phyloP scores from a whole-genome alignment of 2,329 filamentous ascomycete genomes.

The Talaromyces islandicus region DNA sequence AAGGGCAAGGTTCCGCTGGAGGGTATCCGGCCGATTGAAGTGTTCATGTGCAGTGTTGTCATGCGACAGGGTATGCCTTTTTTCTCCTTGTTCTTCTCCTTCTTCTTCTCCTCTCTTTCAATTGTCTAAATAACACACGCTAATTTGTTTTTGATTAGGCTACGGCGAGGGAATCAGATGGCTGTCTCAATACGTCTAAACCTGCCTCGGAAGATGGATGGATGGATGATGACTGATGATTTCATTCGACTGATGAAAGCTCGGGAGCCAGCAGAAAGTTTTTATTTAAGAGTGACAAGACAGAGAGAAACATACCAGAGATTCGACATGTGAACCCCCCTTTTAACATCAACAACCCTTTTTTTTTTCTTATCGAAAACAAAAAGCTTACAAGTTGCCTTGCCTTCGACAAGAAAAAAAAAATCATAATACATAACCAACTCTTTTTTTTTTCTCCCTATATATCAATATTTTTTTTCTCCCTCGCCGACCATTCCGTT shows the following conservation, averaged over 20 bases:
- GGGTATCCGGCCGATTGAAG: slow-evolving; percentile 89
- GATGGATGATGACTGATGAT: not conserved
- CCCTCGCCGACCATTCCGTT: not conserved
- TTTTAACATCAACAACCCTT: not conserved
- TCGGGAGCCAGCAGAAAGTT: too few species aligned
- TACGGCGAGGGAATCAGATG: slow-evolving; percentile 89
- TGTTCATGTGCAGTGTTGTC: slow-evolving; percentile 98
- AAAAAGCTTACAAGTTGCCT: too few species aligned
- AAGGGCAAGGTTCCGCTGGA: slow-evolving; percentile 92
- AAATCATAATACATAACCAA: not conserved
- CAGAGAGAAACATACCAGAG: not conserved
- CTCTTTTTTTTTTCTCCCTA: not conserved
- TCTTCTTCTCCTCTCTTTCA: too few species aligned
- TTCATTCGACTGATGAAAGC: not conserved
- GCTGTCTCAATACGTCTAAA: slow-evolving; percentile 84
- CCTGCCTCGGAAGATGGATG: not conserved
- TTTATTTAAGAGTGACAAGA: not conserved
- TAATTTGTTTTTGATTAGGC: slow-evolving; percentile 41
- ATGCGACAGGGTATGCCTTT: slow-evolving; percentile 75
- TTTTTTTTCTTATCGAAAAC: not conserved
- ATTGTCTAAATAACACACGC: not conserved
- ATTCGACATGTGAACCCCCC: not conserved
- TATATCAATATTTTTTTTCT: not conserved
- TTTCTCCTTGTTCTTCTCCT: too few species aligned
- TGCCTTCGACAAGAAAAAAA: not conserved